Conservation (phyloP, 768 basidiomycete species). For the Chalciporus sphaerocephalus region DNA sequence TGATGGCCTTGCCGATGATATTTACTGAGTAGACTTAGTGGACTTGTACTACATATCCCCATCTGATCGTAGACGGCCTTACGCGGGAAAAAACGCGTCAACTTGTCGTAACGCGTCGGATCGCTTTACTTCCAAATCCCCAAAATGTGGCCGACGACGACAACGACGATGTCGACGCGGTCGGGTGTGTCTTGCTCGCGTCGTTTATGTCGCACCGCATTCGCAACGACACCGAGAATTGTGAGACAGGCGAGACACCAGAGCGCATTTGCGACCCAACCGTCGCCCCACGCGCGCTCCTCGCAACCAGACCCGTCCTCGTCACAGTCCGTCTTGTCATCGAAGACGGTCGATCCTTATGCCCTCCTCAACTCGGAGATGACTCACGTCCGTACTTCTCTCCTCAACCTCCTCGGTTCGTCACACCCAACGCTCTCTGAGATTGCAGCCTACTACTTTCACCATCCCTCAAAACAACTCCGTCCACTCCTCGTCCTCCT, state of each 20-base stretch:
- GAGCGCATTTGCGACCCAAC: slow-evolving; percentile 38
- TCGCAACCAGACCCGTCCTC: slow-evolving; percentile 10
- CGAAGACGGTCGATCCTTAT: slow-evolving; percentile 53
- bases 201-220: slow-evolving; percentile 12
- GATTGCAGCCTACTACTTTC: slow-evolving; percentile 90
- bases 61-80: not conserved
- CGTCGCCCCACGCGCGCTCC: slow-evolving; percentile 11
- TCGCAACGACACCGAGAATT: not conserved
- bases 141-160: slow-evolving; percentile 4
- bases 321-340: slow-evolving; percentile 6
- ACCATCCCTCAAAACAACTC: slow-evolving; percentile 84
- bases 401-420: slow-evolving; percentile 78
- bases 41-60: not conserved
- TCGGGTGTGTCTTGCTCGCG: slow-evolving; percentile 13
- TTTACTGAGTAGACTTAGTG: not conserved
- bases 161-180: slow-evolving; percentile 22
- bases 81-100: slow-evolving; percentile 24
- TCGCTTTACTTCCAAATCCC: not conserved
- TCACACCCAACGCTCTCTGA: slow-evolving; percentile 85
- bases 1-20: too few relatives aligned
- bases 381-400: slow-evolving; percentile 58
- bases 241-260: slow-evolving; percentile 31
- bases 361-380: slow-evolving; percentile 71
- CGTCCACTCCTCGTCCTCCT: slow-evolving; percentile 87
- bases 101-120: not conserved